Base-by-base conservation (phyloP, 2,329 filamentous ascomycete species). In the Microdochium bolleyi region DNA sequence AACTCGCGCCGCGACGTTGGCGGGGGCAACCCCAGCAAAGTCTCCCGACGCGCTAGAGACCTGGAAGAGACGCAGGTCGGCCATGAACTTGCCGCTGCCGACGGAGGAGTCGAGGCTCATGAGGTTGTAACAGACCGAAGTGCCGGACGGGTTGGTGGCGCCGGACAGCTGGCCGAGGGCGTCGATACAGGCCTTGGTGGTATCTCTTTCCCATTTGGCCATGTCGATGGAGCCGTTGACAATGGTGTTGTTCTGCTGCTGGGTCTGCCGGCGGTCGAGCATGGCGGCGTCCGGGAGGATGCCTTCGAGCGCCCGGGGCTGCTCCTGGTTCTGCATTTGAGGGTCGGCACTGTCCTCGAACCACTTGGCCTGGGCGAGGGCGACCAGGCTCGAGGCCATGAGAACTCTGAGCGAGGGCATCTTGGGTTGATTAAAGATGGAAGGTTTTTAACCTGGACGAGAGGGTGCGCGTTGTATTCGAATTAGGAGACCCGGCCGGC, bases 111-210 rank as follows among this genome's bases (percentile, higher is more conserved):
- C 79, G 53, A 90, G 77, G 38, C 80, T 82, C 0, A 85, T 84
- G 24, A 95, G 69, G 65, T 94, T 95, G 73, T 92, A 94, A 77
- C 89, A 95, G 49, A 89, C 81, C 54, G 85, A 86, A 49, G 89
- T 80, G 50, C 89, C 89, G 10, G 87, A 86, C 4, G 87, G 87
- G 59, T 92, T 92, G 24, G 80, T 78, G 44, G 83, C 80, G 55
- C 76, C 72, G 14, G 73, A 72, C 49, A 90, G 73, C 24, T 69
- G 65, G 2, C 68, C 65, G 19, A 94, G 73, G 9, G 79, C 76
- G 22, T 70, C 61, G 48, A 70, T 71, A 67, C 89, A 94, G 22
- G 84, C 84, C 11, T 70, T 61, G 30, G 74, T 72, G 8, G 81
- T 86, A 46, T 73, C 65, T 3, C 62, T 59, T 56, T 84, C 72